Conservation (phyloP, 768 basidiomycete species). For the Lentinula raphanica region DNA sequence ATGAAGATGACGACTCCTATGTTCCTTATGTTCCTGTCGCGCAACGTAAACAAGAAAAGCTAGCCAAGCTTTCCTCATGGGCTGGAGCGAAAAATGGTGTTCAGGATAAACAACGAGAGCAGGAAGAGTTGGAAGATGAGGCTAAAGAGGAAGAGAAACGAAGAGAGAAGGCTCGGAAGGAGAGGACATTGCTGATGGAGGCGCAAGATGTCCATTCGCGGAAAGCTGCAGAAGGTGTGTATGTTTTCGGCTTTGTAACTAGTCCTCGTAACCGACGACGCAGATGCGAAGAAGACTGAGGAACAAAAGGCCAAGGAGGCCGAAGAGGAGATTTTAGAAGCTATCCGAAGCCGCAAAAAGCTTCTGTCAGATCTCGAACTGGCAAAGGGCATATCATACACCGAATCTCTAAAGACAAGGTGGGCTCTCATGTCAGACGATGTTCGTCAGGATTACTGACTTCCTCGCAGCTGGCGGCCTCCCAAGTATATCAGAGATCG, state of each 20-base stretch:
- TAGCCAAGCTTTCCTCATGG: conserved; percentile 67
- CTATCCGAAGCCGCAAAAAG: conserved; percentile 86
- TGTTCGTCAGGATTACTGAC: neutral
- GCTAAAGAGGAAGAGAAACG: conserved; percentile 74
- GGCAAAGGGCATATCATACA: conserved; percentile 89
- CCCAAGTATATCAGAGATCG: conserved; percentile 78
- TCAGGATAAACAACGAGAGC: conserved; percentile 21
- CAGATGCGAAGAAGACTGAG: conserved; percentile 83
- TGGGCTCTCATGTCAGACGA: conserved; percentile 23
- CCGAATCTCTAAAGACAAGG: conserved; percentile 80
- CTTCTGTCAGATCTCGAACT: conserved; percentile 90
- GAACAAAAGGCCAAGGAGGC: conserved; percentile 82
- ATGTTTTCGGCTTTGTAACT: neutral
- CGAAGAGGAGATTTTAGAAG: conserved; percentile 87
- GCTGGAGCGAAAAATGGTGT: conserved; percentile 40
- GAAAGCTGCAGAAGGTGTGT: conserved; percentile 75
- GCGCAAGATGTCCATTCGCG: conserved; percentile 91
- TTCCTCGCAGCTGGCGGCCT: conserved; percentile 68
- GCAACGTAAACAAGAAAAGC: conserved; percentile 75
- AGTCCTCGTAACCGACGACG: neutral
- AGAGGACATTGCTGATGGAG: conserved; percentile 84
- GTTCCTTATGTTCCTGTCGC: conserved; percentile 86
- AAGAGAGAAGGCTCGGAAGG: conserved; percentile 72
- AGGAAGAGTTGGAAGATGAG: conserved; percentile 68
- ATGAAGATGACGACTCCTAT: conserved; percentile 63